Base-by-base conservation (phyloP, 306 rosid species). In the Quercus mongolica region DNA sequence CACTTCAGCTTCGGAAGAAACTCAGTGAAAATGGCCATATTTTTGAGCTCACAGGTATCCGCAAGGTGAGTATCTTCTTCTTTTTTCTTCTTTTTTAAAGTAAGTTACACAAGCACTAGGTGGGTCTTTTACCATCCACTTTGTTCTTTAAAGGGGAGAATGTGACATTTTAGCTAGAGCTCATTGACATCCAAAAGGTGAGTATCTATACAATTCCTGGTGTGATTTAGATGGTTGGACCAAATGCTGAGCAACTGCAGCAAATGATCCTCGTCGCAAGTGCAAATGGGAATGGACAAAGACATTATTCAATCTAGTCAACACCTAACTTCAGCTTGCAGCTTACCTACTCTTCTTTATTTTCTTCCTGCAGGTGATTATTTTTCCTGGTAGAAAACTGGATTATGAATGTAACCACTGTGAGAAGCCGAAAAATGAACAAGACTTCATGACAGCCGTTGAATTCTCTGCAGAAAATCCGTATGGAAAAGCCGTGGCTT, bases 401-500 rank as follows among this genome's bases (percentile, higher is more conserved):
- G 84, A 84, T 65, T 87, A 31, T 30, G 84, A 68, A 79, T 73
- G 75, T 4, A 56, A 78, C 62, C 62, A 72, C 77, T 57, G 44
- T 1, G 21, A 59, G 51, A 79, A 80, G 78, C 76, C 33, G 10
- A 73, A 57, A 73, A 69, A 19, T 59, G 51, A 80, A 59, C 35
- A 46, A 1, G 71, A 78, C 65, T 83, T 82, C 81, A 20, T 75
- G 76, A 78, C 87, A 54, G 91, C 82, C 26, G 82, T 83, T 0
- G 80, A 87, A 75, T 75, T 87, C 80, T 83, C 87, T 35, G 3
- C 28, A 28, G 65, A 54, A 64, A 10, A 75, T 75, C 88, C 88
- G 7, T 64, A 83, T 28, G 89, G 84, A 78, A 85, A 80, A 78
- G 85, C 90, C 1, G 85, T 79, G 26, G 84, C 86, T 63, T 76